Conservation (phyloP, 2,329 filamentous ascomycete species). For the Talaromyces sp. region DNA sequence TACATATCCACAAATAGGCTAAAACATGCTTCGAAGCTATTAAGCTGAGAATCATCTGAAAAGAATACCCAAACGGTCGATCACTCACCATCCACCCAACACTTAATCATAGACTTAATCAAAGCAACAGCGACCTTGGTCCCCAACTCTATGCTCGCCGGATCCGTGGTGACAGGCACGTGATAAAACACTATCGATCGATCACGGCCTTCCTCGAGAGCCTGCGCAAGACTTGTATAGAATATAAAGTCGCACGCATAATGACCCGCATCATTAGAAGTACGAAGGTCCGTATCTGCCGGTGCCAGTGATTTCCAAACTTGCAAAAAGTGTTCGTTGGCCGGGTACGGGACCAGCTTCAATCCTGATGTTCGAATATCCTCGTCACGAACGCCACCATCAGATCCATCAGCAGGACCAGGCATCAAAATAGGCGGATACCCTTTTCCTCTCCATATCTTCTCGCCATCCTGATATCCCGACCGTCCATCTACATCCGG, state of each 20-base stretch:
- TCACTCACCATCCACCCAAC: constrained; percentile 35
- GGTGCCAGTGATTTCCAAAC: constrained; percentile 34
- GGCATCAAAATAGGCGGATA: constrained; percentile 54
- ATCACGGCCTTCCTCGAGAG: constrained; percentile 29
- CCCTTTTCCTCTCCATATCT: constrained; percentile 51
- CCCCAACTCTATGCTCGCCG: constrained; percentile 43
- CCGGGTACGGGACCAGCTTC: constrained; percentile 26
- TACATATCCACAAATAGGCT: neutral
- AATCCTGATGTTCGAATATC: neutral
- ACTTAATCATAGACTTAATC: constrained; percentile 41
- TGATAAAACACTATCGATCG: constrained; percentile 66
- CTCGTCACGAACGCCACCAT: neutral
- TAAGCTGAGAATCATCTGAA: no score
- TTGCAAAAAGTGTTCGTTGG: constrained; percentile 33
- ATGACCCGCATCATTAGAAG: constrained; percentile 67
- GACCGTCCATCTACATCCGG: constrained; percentile 62
- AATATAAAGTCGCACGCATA: constrained; percentile 79
- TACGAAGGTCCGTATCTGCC: constrained; percentile 42
- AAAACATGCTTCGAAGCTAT: neutral
- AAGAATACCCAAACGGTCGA: neutral
- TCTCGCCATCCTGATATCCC: constrained; percentile 45
- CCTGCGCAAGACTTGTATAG: constrained; percentile 61
- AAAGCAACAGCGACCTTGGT: constrained; percentile 40
- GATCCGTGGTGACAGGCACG: constrained; percentile 60
- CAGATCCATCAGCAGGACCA: constrained; percentile 29